Conservation (phyloP, 2,329 filamentous ascomycete genomes). For the Cytospora piceicola region DNA sequence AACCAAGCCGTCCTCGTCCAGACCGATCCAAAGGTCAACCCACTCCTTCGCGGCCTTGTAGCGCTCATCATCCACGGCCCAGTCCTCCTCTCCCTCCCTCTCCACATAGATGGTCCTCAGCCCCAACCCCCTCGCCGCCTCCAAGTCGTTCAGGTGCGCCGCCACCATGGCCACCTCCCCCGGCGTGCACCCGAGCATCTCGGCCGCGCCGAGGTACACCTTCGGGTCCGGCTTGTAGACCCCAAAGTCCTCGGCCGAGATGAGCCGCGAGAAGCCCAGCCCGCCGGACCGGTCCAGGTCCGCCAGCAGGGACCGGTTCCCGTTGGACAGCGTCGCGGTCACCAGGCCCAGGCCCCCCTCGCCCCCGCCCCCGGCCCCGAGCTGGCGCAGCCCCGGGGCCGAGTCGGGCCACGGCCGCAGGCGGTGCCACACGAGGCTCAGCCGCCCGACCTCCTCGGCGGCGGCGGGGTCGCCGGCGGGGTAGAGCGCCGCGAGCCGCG, state of each 20-base stretch:
- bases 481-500: conserved; percentile 63
- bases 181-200: conserved; percentile 59
- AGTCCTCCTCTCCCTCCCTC: conserved; percentile 67
- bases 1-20: conserved; percentile 54
- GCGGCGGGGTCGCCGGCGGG: conserved; percentile 65
- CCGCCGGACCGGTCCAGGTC: conserved; percentile 64
- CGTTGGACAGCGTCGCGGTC: conserved; percentile 75
- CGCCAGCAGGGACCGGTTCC: conserved; percentile 66
- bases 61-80: conserved; percentile 53
- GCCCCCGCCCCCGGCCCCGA: conserved; percentile 45
- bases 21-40: conserved; percentile 67
- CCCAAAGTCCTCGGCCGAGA: conserved; percentile 71
- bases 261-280: conserved; percentile 64
- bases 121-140: conserved; percentile 66
- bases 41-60: conserved; percentile 59
- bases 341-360: conserved; percentile 43
- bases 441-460: conserved; percentile 63
- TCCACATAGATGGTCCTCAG: conserved; percentile 76
- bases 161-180: conserved; percentile 76
- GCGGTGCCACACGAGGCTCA: conserved; percentile 73
- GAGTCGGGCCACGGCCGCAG: conserved; percentile 72
- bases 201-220: conserved; percentile 71
- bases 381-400: conserved; percentile 54
- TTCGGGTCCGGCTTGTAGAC: conserved; percentile 74
- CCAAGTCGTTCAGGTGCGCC: conserved; percentile 71